phyloP scores from a whole-genome alignment of 2,329 filamentous ascomycete species.

The Neospermospora avenae region DNA sequence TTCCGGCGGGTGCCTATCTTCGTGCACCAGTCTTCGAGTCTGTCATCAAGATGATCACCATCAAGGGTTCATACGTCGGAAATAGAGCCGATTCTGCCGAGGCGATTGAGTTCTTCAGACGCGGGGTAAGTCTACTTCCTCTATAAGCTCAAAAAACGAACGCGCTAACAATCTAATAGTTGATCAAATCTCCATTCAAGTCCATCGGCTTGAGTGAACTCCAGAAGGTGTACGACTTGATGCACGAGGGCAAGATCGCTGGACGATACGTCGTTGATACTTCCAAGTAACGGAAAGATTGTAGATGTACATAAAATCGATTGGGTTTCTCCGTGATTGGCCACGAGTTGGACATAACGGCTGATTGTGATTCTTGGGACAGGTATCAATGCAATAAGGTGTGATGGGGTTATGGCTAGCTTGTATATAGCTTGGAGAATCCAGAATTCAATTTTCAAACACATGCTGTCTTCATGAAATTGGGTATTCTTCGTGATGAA shows the following conservation, averaged over 20 bases:
- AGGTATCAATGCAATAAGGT: not conserved
- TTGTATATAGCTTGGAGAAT: constrained; percentile 11
- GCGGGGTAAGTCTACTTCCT: constrained; percentile 52
- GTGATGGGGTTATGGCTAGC: not conserved
- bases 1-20: constrained; percentile 77
- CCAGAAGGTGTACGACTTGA: constrained; percentile 73
- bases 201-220: constrained; percentile 76
- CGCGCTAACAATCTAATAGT: not conserved
- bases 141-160: not conserved
- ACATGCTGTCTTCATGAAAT: not conserved
- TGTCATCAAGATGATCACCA: constrained; percentile 85
- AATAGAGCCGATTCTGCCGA: constrained; percentile 86
- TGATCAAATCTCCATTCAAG: constrained; percentile 84
- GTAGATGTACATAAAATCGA: not conserved
- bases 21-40: constrained; percentile 85
- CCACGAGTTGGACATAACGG: not conserved
- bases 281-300: constrained; percentile 47
- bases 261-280: constrained; percentile 79
- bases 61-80: constrained; percentile 91
- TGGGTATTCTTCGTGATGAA: too few relatives aligned
- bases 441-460: not conserved
- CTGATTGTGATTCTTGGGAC: not conserved
- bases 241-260: constrained; percentile 68
- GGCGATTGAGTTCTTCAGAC: constrained; percentile 83
- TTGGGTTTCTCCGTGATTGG: not conserved